Evolutionary conservation across 2,329 filamentous ascomycete species (phyloP).

Genomic region (Cladorrhinum sp.): DNA sequence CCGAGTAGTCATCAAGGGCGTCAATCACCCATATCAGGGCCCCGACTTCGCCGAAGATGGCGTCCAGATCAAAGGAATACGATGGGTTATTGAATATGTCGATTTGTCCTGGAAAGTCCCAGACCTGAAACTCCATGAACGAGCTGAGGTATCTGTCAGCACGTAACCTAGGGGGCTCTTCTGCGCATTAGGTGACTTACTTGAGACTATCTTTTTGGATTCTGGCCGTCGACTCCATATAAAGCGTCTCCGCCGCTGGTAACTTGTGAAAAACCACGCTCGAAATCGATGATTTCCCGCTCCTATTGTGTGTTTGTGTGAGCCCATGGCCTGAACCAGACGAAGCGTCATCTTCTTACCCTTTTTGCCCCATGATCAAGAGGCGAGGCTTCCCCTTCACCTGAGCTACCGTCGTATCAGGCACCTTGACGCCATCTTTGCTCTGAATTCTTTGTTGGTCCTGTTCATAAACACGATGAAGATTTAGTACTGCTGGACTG

Average conservation of each 20-base stretch:
- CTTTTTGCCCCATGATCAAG: slow-evolving; percentile 90
- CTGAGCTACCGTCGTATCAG: slow-evolving; percentile 45
- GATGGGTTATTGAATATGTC: slow-evolving; percentile 82
- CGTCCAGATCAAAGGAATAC: slow-evolving; percentile 87
- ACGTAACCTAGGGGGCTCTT: not conserved
- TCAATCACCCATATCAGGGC: slow-evolving; percentile 98
- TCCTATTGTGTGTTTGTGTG: slow-evolving; percentile 52
- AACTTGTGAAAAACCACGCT: slow-evolving; percentile 99
- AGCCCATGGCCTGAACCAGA: slow-evolving; percentile 15
- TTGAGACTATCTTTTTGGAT: slow-evolving; percentile 95
- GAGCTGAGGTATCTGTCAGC: slow-evolving; percentile 56
- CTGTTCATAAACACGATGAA: slow-evolving; percentile 62
- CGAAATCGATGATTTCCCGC: slow-evolving; percentile 96
- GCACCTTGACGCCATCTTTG: slow-evolving; percentile 46
- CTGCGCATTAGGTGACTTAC: slow-evolving; percentile 50
- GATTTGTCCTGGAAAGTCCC: slow-evolving; percentile 94
- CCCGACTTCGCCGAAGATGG: slow-evolving; percentile 90
- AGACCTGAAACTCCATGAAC: slow-evolving; percentile 99
- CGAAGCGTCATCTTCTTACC: slow-evolving; percentile 49
- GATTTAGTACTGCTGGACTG: slow-evolving; percentile 61
- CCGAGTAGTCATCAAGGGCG: slow-evolving; percentile 95
- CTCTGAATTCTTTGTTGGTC: slow-evolving; percentile 50
- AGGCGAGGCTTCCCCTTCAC: slow-evolving; percentile 75
- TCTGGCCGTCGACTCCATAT: slow-evolving; percentile 88
- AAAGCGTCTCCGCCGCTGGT: slow-evolving; percentile 90